Base-by-base conservation (phyloP, 345 rosid species). In the Toxicodendron radicans region DNA sequence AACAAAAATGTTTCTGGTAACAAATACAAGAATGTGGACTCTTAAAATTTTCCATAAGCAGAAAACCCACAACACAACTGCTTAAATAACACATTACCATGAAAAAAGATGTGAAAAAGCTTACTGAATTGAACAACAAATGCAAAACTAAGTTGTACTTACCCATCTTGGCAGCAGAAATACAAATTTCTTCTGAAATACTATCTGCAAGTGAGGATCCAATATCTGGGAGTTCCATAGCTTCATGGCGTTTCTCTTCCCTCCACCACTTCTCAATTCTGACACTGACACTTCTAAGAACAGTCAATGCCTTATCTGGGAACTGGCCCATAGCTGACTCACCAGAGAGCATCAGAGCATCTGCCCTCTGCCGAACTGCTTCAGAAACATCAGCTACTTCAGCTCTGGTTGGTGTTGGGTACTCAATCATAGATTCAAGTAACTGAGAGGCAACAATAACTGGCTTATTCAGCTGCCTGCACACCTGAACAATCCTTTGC, bases 291-390 rank as follows among this genome's bases (percentile, higher is more conserved):
- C 84, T 93, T 75, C 98, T 88, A 21, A 93, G 90, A 83, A 96
- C 98, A 4, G 97, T 68, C 73, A 96, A 82, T 58, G 99, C 97
- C 85, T 96, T 96, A 18, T 96, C 99, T 2, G 99, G 98, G 87
- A 61, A 96, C 78, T 93, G 99, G 60, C 99, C 99, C 99, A 96
- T 96, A 32, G 99, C 99, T 11, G 99, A 96, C 85, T 96, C 99
- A 59, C 98, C 98, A 76, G 99, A 96, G 76, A 96, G 97, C 98
- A 93, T 93, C 77, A 93, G 80, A 64, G 97, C 99, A 83, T 96
- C 99, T 24, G 99, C 87, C 78, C 97, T 80, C 83, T 96, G 99
- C 83, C 99, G 90, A 64, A 96, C 97, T 30, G 99, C 98, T 79
- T 96, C 99, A 17, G 99, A 96, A 46, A 96, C 97, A 76, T 96